Base-by-base conservation (phyloP, 768 basidiomycete species). In the Trichaptum fuscoviolaceum region DNA sequence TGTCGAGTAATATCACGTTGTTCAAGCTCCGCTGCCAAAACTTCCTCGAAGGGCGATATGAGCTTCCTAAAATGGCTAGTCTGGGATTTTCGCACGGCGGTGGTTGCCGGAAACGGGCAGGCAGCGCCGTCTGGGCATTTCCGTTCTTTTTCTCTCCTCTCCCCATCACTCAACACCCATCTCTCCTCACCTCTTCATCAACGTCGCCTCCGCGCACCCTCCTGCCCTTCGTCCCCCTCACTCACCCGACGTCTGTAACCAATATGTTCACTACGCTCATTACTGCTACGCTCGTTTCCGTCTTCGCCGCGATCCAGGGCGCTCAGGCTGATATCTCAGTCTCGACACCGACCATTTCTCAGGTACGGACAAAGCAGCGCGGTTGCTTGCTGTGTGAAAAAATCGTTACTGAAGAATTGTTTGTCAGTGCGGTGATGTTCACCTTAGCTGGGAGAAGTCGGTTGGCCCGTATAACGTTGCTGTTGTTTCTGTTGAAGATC, bases 261-360 rank as follows among this genome's bases (percentile, higher is more conserved):
- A 84, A 76, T 77, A 93, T 93, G 92, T 87, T 87, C 84, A 79
- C 85, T 80, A 90, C 92, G 79, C 78, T 93, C 90, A 63, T 91
- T 91, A 83, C 84, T 67, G 74, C 85, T 79, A 81, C 89, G 72
- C 85, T 92, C 87, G 77, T 92, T 80, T 76, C 83, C 73, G 73
- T 80, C 70, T 78, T 87, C 75, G 58, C 34, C 63, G 82, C 83
- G 75, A 71, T 85, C 72, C 80, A 73, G 69, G 79, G 78, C 73
- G 87, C 80, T 65, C 70, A 83, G 64, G 87, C 90, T 66, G 80
- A 77, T 23, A 83, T 91, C 70, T 73, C 77, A 57, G 78, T 92
- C 71, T 73, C 71, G 69, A 83, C 83, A 26, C 88, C 89, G 57
- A 9, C 64, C 3, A 69, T 89, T 61, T 76, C 74, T 68, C 86